phyloP scores from a whole-genome alignment of 1,139 yeast genomes.

The Meyerozyma guilliermondii region DNA sequence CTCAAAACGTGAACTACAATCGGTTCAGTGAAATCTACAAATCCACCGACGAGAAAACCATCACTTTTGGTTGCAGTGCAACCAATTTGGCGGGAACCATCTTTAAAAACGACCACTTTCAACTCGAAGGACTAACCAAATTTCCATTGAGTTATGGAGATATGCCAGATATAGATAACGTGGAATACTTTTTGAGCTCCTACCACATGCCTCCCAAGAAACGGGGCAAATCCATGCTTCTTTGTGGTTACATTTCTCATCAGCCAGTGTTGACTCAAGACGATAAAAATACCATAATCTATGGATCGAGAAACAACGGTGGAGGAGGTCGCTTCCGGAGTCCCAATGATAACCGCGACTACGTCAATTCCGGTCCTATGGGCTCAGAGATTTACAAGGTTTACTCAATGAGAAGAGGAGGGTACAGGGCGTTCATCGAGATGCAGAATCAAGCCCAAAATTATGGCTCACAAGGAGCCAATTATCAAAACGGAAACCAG shows the following conservation, averaged over 20 bases:
- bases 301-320: conserved; percentile 25
- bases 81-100: conserved; percentile 70
- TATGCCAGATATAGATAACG: conserved; percentile 54
- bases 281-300: conserved; percentile 61
- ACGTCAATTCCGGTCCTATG: conserved; percentile 39
- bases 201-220: conserved; percentile 53
- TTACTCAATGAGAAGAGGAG: conserved; percentile 38
- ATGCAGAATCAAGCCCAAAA: conserved; percentile 7
- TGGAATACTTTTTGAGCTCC: conserved; percentile 49
- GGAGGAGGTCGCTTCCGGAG: conserved; percentile 28
- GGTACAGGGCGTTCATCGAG: conserved; percentile 30
- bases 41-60: conserved; percentile 14
- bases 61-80: conserved; percentile 42
- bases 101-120: conserved; percentile 37
- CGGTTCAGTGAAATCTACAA: conserved; percentile 30
- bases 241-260: conserved; percentile 73
- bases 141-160: conserved; percentile 62
- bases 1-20: conserved; percentile 45
- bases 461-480: no score
- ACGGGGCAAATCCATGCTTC: conserved; percentile 72
- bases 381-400: conserved; percentile 30
- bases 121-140: conserved; percentile 38
- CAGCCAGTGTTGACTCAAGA: conserved; percentile 57
- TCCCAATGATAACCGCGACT: conserved; percentile 31
- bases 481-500: no score